Base-by-base conservation (phyloP, 148 eudicot genomes). In the Heliosperma pusillum region DNA sequence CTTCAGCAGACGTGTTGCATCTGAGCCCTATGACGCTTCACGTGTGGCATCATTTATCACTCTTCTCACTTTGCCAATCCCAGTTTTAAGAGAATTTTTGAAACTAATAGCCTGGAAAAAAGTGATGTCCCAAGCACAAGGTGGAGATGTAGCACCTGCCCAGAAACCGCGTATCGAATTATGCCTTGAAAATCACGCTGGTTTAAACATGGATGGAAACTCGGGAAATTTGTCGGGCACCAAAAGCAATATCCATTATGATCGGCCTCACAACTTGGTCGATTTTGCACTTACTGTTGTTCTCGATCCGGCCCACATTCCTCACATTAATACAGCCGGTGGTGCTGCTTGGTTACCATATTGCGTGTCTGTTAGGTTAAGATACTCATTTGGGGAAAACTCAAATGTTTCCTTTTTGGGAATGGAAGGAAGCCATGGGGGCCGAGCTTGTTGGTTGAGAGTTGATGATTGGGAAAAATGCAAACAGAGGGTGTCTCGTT, bases 401-500 rank as follows among this genome's bases (percentile, higher is more conserved):
- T 86, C 86, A 1, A 82, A 56, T 47, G 91, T 95, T 22, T 60
- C 86, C 30, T 95, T 92, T 76, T 77, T 95, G 52, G 92, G 91
- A 29, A 95, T 95, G 99, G 97, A 95, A 80, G 97, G 99, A 58
- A 95, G 99, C 89, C 99, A 95, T 57, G 99, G 99, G 25, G 97
- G 97, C 4, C 87, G 92, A 17, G 89, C 97, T 33, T 95, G 96
- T 78, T 95, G 99, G 97, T 70, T 82, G 66, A 80, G 87, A 68
- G 69, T 69, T 61, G 94, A 90, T 66, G 97, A 95, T 63, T 95
- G 99, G 99, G 97, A 90, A 57, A 90, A 83, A 70, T 90, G 96
- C 73, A 95, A 88, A 74, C 96, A 89, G 81, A 86, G 84, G 80
- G 97, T 90, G 62, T 84, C 81, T 21, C 88, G 92, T 20, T 84